phyloP scores from a whole-genome alignment of 2,329 filamentous ascomycete species.

The Diaporthe sp. region DNA sequence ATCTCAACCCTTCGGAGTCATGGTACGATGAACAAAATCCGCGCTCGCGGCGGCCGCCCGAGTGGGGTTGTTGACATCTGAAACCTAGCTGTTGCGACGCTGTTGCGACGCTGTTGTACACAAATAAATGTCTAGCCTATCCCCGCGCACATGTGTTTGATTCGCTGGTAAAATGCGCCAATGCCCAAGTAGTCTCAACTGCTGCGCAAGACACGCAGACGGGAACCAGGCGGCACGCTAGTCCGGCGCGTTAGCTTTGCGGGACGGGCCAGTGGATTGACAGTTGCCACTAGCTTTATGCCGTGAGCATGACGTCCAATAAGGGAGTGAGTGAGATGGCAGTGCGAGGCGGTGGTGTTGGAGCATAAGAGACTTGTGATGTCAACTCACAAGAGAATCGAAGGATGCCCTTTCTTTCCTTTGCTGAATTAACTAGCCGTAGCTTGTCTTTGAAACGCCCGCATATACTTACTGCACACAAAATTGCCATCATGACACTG shows the following conservation, averaged over 20 bases:
- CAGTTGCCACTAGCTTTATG: not conserved
- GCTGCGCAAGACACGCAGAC: not conserved
- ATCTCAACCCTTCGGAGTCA: too few species aligned
- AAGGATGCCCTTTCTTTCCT: not conserved
- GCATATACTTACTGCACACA: not conserved
- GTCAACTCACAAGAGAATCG: too few species aligned
- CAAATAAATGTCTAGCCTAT: not conserved
- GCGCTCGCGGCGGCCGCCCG: not conserved
- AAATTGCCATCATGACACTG: not conserved
- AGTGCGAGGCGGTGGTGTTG: not conserved
- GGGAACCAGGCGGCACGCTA: not conserved
- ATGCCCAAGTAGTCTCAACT: not conserved
- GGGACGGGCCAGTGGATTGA: not conserved
- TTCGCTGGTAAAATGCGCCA: not conserved
- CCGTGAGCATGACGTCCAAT: not conserved
- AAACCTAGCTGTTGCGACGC: not conserved
- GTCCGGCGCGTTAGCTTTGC: not conserved
- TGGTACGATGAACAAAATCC: not conserved
- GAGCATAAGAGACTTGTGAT: not conserved
- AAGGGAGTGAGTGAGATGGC: too few species aligned
- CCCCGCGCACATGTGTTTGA: not conserved
- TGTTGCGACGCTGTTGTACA: too few species aligned
- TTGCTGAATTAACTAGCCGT: not conserved
- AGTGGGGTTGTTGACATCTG: not conserved
- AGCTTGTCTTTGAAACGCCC: not conserved